Evolutionary conservation across 257 asterid genomes (phyloP).

Genomic region (Petunia secreta): DNA sequence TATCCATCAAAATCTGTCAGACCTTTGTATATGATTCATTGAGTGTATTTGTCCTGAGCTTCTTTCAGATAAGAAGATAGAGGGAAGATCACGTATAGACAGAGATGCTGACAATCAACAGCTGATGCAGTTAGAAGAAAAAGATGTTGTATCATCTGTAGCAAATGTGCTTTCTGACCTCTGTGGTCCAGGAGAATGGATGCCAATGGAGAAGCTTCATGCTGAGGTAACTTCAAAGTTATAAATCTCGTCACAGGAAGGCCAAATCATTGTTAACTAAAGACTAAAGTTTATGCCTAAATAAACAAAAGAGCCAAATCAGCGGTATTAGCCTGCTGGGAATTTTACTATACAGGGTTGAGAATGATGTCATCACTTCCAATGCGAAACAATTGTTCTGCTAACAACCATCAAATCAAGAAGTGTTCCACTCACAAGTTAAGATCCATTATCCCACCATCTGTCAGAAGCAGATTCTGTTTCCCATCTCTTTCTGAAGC

Average conservation of each 20-base stretch:
- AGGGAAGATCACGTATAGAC: conserved; percentile 68
- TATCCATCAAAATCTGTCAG: background rate
- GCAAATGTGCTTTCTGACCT: conserved; percentile 87
- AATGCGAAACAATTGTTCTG: background rate
- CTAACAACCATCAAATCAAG: background rate
- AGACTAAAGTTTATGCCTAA: background rate
- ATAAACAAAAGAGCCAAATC: no score
- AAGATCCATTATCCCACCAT: background rate
- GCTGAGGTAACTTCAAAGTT: conserved; percentile 54
- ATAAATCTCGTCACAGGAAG: background rate
- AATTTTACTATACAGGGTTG: background rate
- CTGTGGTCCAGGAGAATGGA: conserved; percentile 99
- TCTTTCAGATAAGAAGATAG: conserved; percentile 74
- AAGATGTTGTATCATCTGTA: conserved; percentile 91
- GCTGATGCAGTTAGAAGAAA: conserved; percentile 82
- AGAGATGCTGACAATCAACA: conserved; percentile 88
- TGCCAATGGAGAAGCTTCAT: conserved; percentile 96
- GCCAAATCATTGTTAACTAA: background rate
- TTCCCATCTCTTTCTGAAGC: background rate
- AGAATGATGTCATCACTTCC: background rate
- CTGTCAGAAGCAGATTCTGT: background rate
- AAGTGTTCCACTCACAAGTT: background rate
- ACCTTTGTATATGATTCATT: conserved; percentile 17
- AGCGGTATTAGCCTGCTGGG: background rate
- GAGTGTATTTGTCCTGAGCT: conserved; percentile 28